phyloP scores from a whole-genome alignment of 2,329 filamentous ascomycete genomes.

The Ceratocystis lukuohia region DNA sequence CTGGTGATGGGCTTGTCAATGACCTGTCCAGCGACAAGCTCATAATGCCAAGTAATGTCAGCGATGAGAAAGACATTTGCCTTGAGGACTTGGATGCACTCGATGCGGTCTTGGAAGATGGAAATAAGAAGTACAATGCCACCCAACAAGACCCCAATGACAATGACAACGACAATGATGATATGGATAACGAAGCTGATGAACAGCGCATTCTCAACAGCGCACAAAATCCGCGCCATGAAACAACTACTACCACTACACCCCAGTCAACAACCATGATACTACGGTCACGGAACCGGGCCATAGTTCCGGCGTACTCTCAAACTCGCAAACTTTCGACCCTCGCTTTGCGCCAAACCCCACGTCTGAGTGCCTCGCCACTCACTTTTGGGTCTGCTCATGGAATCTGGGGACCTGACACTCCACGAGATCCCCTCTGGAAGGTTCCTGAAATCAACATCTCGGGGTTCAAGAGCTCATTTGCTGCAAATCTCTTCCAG shows the following conservation, averaged over 20 bases:
- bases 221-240: not conserved
- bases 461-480: conserved; percentile 19
- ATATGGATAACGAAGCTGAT: not conserved
- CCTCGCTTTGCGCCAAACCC: not conserved
- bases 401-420: conserved; percentile 8
- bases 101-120: conserved; percentile 6
- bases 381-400: conserved; percentile 4
- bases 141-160: not conserved
- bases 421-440: conserved; percentile 18
- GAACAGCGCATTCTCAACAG: not conserved
- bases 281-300: not conserved
- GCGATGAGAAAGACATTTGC: conserved; percentile 28
- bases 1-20: conserved; percentile 27
- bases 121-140: not conserved
- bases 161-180: not conserved
- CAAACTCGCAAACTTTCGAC: not conserved
- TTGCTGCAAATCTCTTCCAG: conserved; percentile 17
- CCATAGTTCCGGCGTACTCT: not conserved
- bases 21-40: conserved; percentile 18
- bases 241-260: not conserved
- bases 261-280: not conserved
- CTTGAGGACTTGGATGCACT: conserved; percentile 25
- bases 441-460: conserved; percentile 20
- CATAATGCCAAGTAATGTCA: conserved; percentile 25
- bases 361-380: not conserved